Evolutionary conservation across 1,284 basidiomycete species (phyloP), one percentile per base, ranked within the genome.

Genomic region (Cutaneotrichosporon daszewskae): DNA sequence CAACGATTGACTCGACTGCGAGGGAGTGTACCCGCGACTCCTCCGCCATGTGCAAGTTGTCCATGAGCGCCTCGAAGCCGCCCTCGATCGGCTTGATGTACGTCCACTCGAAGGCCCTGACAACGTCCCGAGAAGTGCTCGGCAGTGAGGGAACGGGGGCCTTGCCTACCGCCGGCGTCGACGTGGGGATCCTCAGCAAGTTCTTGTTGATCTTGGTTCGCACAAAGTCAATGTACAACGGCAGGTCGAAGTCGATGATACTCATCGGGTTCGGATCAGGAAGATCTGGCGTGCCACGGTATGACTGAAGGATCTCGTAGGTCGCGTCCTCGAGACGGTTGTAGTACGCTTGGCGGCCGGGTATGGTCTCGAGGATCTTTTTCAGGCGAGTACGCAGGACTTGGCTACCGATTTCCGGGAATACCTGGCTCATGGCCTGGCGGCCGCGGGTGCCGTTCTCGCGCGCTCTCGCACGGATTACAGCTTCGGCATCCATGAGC

Each of bases 161-260:
- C 10, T 41, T 37, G 28, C 31, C 32, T 5, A 39, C 29, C 16
- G 43, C 41, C 25, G 2, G 53, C 40, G 11, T 39, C 45, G 5
- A 48, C 45, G 5, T 45, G 28, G 64, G 47, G 40, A 58, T 54
- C 24, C 57, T 58, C 87, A 91, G 60, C 1, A 83, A 79, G 60
- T 80, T 82, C 71, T 92, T 94, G 67, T 94, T 86, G 33, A 95
- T 75, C 55, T 85, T 76, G 12, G 76, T 75, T 28, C 91, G 78
- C 40, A 95, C 74, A 60, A 88, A 89, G 50, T 83, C 79, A 27
- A 94, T 65, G 55, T 92, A 89, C 14, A 76, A 75, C 19, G 79
- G 72, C 11, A 94, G 69, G 64, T 88, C 79, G 59, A 95, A 91
- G 32, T 87, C 79, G 6, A 75, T 79, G 14, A 81, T 69, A 61